Conservation (phyloP, 176 grass and related monocot species). For the Oryza punctata region DNA sequence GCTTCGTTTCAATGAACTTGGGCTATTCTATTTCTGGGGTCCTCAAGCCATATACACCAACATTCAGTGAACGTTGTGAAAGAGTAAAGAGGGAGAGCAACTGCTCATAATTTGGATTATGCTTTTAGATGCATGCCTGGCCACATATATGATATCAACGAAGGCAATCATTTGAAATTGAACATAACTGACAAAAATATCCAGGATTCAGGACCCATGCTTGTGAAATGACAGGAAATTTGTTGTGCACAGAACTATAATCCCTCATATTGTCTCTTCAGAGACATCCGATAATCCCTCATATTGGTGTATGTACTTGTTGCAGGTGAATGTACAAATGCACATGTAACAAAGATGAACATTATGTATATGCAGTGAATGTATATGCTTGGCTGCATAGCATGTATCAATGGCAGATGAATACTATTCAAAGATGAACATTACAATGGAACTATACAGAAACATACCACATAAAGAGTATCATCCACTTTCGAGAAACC, state of each 20-base stretch:
- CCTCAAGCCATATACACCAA: neutral
- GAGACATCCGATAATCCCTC: neutral
- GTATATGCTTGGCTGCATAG: neutral
- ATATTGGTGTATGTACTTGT: neutral
- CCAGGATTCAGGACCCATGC: no score
- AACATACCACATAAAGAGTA: conserved; percentile 89
- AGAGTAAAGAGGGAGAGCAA: no score
- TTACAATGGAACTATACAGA: conserved; percentile 25
- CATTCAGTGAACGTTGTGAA: no score
- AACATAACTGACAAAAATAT: no score
- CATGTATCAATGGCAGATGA: conserved; percentile 7
- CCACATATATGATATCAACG: no score
- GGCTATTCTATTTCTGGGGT: neutral
- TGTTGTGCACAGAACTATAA: no score
- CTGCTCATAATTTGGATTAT: no score
- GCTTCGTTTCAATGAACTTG: conserved; percentile 1
- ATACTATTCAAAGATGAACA: conserved; percentile 11
- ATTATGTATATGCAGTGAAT: no score
- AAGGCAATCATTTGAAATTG: no score
- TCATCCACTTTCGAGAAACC: conserved; percentile 84
- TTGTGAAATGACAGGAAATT: no score
- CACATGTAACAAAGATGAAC: no score
- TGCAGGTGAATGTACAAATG: neutral
- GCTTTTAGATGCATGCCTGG: no score
- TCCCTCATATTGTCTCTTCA: neutral